phyloP scores from a whole-genome alignment of 2,329 filamentous ascomycete species.

The Lasiodiplodia sp. region DNA sequence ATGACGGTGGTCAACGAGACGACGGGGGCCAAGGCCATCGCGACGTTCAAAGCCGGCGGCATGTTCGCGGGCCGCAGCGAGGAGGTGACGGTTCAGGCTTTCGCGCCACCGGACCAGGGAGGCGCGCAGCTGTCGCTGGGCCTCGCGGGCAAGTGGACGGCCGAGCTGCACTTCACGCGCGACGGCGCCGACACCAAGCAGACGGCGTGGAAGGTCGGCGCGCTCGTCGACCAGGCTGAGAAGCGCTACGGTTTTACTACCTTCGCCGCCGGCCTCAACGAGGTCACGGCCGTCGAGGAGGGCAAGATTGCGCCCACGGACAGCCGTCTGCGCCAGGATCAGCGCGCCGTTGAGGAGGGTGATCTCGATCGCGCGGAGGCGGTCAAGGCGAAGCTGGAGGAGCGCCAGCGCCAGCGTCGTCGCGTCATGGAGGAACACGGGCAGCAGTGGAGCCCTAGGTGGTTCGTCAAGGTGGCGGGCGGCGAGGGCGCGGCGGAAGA shows the following conservation, averaged over 20 bases:
- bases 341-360: slow-evolving; percentile 82
- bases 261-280: slow-evolving; percentile 87
- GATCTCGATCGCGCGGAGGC: slow-evolving; percentile 83
- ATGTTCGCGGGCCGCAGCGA: slow-evolving; percentile 97
- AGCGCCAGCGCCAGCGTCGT: slow-evolving; percentile 79
- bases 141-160: slow-evolving; percentile 85
- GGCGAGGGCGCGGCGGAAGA: slow-evolving; percentile 40
- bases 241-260: slow-evolving; percentile 87
- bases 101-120: slow-evolving; percentile 60
- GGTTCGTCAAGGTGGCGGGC: slow-evolving; percentile 75
- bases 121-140: slow-evolving; percentile 72
- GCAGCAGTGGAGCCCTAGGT: slow-evolving; percentile 76
- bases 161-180: slow-evolving; percentile 70
- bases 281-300: slow-evolving; percentile 82
- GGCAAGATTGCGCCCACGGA: slow-evolving; percentile 81
- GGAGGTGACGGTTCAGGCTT: slow-evolving; percentile 81
- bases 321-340: slow-evolving; percentile 83
- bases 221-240: slow-evolving; percentile 78
- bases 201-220: slow-evolving; percentile 80
- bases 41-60: slow-evolving; percentile 91
- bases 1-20: slow-evolving; percentile 88
- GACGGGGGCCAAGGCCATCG: slow-evolving; percentile 81
- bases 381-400: slow-evolving; percentile 83
- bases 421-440: slow-evolving; percentile 78
- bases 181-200: slow-evolving; percentile 66